These are phyloP conservation scores for Epipyxis sp. DNA, from an alignment of 108 stramenopile species.

Conservation along the genomic window DNA sequence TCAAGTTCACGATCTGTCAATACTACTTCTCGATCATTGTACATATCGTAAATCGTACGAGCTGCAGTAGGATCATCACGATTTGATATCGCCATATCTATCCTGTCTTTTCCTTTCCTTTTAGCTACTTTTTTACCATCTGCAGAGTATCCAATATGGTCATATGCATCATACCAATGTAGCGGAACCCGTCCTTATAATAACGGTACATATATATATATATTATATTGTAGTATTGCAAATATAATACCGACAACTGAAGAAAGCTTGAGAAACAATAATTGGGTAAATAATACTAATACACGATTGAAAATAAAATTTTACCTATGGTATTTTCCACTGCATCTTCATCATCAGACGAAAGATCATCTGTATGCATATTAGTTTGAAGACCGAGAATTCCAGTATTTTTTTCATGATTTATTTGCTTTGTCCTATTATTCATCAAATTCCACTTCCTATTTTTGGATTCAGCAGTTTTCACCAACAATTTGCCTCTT, in stretches of 20 bases:
- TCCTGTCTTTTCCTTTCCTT: conserved; percentile 40
- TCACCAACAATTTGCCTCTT: too few relatives aligned
- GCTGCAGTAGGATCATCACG: conserved; percentile 67
- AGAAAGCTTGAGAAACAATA: too few relatives aligned
- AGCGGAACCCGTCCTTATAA: conserved; percentile 92
- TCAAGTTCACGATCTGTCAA: conserved; percentile 84
- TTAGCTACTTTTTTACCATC: conserved; percentile 79
- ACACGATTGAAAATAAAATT: too few relatives aligned
- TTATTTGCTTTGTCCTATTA: background rate
- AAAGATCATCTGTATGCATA: conserved; percentile 78
- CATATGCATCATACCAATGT: conserved; percentile 95
- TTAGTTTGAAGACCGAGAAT: conserved; percentile 31
- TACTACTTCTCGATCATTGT: conserved; percentile 81
- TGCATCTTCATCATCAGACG: conserved; percentile 87
- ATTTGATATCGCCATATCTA: conserved; percentile 53
- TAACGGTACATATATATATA: too few relatives aligned
- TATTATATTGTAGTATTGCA: too few relatives aligned
- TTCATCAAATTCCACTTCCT: background rate
- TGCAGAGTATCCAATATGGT: conserved; percentile 91
- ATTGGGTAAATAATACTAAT: too few relatives aligned
- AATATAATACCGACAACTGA: too few relatives aligned
- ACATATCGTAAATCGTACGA: conserved; percentile 85
- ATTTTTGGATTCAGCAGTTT: background rate
- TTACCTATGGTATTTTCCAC: conserved; percentile 84
- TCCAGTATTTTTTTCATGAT: background rate